Percentiles rank a stretch among this genome's conserved stretches.
phyloP scores from a whole-genome alignment of 176 grass and related monocot genomes.

The Luzula sylvatica region DNA sequence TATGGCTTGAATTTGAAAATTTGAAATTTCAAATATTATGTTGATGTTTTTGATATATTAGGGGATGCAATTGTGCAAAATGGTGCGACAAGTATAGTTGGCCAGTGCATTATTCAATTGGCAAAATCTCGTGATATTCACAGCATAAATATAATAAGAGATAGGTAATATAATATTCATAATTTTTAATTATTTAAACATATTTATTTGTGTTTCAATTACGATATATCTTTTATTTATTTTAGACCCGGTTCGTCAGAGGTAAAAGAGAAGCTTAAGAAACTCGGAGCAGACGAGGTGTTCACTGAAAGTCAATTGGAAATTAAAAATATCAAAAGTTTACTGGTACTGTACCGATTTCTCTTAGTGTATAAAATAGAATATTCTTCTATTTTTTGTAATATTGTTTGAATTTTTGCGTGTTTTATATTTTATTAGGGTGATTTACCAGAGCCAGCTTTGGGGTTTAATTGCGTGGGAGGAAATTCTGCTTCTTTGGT shows the following conservation, averaged over 20 bases:
- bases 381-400: not conserved
- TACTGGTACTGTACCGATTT: conserved; percentile 46
- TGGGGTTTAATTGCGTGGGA: conserved; percentile 96
- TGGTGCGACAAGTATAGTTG: conserved; percentile 78
- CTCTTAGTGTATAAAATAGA: not conserved
- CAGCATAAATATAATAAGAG: conserved; percentile 87
- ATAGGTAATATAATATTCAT: conserved; percentile 42
- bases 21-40: not conserved
- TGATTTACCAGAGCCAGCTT: conserved; percentile 61
- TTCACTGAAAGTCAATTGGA: conserved; percentile 72
- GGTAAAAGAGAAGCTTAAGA: conserved; percentile 59
- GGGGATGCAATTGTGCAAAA: conserved; percentile 84
- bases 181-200: not conserved
- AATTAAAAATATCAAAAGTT: conserved; percentile 59
- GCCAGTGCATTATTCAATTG: conserved; percentile 81
- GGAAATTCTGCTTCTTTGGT: conserved; percentile 68
- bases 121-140: conserved; percentile 44
- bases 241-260: conserved; percentile 63
- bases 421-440: conserved; percentile 35
- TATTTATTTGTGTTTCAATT: not conserved
- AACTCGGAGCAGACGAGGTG: conserved; percentile 69
- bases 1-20: not conserved
- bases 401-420: conserved; percentile 17
- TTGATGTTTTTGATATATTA: conserved; percentile 25
- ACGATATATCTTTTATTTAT: not conserved